A percentile compares a stretch with the other conserved stretches of the same genome.
Conservation (phyloP, 495 filamentous ascomycete species). For the Daldinia grandis region DNA sequence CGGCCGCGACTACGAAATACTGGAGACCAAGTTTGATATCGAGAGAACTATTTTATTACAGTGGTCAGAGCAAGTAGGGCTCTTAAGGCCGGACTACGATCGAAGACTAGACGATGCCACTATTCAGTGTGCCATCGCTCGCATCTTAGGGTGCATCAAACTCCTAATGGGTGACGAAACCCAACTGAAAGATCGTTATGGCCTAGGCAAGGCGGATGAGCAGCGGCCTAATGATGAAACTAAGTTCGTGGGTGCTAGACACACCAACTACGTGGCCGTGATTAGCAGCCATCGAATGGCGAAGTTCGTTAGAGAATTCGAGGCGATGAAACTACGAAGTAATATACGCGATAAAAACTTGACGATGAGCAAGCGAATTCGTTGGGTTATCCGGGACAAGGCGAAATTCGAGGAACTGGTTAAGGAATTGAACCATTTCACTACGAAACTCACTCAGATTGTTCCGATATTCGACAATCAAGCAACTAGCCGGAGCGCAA, state of each 20-base stretch:
- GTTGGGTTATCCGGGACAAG: slow-evolving; percentile 41
- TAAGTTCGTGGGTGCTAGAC: background rate
- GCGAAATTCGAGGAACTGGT: slow-evolving; percentile 39
- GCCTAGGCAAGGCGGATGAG: background rate
- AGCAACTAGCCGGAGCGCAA: background rate
- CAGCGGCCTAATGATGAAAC: background rate
- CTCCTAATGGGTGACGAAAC: slow-evolving; percentile 6
- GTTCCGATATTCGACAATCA: slow-evolving; percentile 22
- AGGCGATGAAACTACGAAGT: slow-evolving; percentile 4
- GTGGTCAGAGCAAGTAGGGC: slow-evolving; percentile 32
- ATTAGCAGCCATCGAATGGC: slow-evolving; percentile 10
- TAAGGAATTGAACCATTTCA: slow-evolving; percentile 36
- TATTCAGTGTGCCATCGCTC: background rate
- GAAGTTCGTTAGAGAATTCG: slow-evolving; percentile 13
- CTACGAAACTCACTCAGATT: slow-evolving; percentile 35
- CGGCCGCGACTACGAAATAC: slow-evolving; percentile 43
- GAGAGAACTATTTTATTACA: slow-evolving; percentile 41
- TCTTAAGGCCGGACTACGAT: slow-evolving; percentile 21
- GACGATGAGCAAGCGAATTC: slow-evolving; percentile 2
- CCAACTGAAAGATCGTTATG: slow-evolving; percentile 4
- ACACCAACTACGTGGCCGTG: background rate
- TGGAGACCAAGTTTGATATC: slow-evolving; percentile 42
- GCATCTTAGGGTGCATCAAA: slow-evolving; percentile 5
- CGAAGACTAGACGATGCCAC: slow-evolving; percentile 1
- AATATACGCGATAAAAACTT: background rate